phyloP scores from a whole-genome alignment of 2,329 filamentous ascomycete genomes.

The Anisogramma anomala region DNA sequence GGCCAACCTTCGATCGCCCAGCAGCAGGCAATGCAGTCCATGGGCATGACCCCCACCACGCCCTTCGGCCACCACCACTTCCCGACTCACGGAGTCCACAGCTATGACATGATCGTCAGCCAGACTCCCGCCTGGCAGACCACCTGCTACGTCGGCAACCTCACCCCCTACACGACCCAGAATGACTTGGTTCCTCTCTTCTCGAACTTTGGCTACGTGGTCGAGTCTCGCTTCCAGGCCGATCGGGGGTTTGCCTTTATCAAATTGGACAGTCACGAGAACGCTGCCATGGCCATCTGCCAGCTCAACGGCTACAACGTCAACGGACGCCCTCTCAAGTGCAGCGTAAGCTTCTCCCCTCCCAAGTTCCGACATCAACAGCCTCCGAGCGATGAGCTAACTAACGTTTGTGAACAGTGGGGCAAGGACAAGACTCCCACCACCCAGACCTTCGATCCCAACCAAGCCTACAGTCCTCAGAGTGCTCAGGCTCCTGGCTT shows the following conservation, averaged over 20 bases:
- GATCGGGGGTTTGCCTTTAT: constrained; percentile 97
- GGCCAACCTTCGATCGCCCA: constrained; percentile 98
- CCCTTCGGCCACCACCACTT: constrained; percentile 97
- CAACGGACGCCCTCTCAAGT: constrained; percentile 92
- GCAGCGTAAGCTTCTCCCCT: constrained; percentile 63
- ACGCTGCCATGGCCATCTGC: constrained; percentile 96
- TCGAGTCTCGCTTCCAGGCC: constrained; percentile 94
- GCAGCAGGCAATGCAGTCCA: constrained; percentile 90
- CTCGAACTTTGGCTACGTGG: constrained; percentile 96
- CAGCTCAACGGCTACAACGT: constrained; percentile 97
- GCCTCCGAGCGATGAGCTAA: not conserved
- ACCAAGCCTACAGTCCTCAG: constrained; percentile 62
- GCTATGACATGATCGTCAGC: constrained; percentile 90
- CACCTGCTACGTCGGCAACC: constrained; percentile 93
- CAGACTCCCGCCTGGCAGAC: constrained; percentile 98
- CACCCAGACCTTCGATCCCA: constrained; percentile 66
- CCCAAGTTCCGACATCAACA: not conserved
- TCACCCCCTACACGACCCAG: constrained; percentile 95
- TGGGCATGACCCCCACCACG: constrained; percentile 96
- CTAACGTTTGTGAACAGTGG: constrained; percentile 54
- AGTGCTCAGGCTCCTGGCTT: constrained; percentile 62
- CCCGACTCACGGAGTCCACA: constrained; percentile 90
- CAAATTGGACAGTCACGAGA: constrained; percentile 98
- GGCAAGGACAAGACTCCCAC: constrained; percentile 95
- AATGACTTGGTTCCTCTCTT: constrained; percentile 96